A percentile compares a stretch with the other conserved stretches of the same genome.
Conservation (phyloP, 257 asterid species). For the Rubia yunnanensis region DNA sequence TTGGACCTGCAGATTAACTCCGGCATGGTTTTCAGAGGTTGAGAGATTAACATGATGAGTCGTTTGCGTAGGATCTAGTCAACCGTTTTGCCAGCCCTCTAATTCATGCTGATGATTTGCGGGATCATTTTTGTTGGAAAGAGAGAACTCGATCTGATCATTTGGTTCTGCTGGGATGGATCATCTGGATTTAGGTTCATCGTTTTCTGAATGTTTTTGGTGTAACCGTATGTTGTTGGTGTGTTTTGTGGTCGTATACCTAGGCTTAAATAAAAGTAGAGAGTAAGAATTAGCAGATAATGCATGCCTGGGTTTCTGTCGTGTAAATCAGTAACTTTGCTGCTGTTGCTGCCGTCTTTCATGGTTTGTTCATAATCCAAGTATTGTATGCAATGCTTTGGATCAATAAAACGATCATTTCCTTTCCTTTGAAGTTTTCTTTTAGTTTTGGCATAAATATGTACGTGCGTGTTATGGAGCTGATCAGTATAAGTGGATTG, state of each 20-base stretch:
- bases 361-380: neutral
- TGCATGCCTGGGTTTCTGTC: neutral
- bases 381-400: neutral
- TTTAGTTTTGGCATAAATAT: too few relatives aligned
- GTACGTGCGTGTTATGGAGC: too few relatives aligned
- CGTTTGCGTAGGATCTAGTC: neutral
- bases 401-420: neutral
- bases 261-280: too few relatives aligned
- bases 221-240: neutral
- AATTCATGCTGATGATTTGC: neutral
- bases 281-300: neutral
- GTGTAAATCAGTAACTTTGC: neutral
- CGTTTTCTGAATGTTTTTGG: neutral
- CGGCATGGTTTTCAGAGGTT: slow-evolving; percentile 5
- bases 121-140: neutral
- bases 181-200: neutral
- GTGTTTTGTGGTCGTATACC: neutral
- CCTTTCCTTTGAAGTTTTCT: too few relatives aligned
- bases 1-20: neutral
- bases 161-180: neutral
- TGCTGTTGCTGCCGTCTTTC: neutral
- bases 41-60: neutral
- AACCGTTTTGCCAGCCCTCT: neutral
- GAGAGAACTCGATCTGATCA: neutral
- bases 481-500: neutral